phyloP scores from a whole-genome alignment of 2,329 filamentous ascomycete species.

The Orbilia blumenaviensis region DNA sequence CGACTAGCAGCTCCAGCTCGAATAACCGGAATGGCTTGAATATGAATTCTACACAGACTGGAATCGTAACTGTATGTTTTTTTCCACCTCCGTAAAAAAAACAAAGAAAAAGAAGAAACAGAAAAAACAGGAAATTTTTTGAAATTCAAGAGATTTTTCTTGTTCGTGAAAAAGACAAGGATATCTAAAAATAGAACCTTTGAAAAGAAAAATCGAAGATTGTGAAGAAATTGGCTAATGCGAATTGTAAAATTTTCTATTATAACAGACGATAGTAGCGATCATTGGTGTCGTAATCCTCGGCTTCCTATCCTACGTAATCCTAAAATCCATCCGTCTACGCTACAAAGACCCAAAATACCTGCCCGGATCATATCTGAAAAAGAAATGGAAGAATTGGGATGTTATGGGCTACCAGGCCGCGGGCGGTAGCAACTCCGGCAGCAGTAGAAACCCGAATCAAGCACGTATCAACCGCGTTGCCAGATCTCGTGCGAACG shows the following conservation, averaged over 20 bases:
- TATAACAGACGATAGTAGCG: conserved; percentile 29
- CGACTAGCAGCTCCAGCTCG: not conserved
- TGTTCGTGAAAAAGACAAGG: too few relatives aligned
- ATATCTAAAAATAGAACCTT: too few relatives aligned
- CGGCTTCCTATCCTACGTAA: conserved; percentile 33
- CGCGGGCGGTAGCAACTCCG: not conserved
- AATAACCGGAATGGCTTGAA: conserved; percentile 10
- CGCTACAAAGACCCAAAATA: conserved; percentile 54
- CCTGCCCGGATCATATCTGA: conserved; percentile 46
- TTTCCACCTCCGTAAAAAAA: not conserved
- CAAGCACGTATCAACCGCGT: conserved; percentile 51
- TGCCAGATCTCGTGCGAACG: conserved; percentile 43
- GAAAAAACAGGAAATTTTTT: not conserved
- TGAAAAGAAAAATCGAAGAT: too few relatives aligned
- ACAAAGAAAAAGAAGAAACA: not conserved
- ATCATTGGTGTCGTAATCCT: conserved; percentile 46
- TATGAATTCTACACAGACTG: conserved; percentile 32
- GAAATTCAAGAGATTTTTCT: too few relatives aligned
- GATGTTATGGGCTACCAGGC: conserved; percentile 45
- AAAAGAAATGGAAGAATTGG: conserved; percentile 54
- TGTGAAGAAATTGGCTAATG: too few relatives aligned
- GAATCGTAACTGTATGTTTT: conserved; percentile 41
- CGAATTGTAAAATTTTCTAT: too few relatives aligned
- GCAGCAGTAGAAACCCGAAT: not conserved
- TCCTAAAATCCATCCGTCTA: conserved; percentile 44